Evolutionary conservation across 2,329 filamentous ascomycete species (phyloP), one percentile per base, ranked within the genome.

Genomic region (Penicillium frequentans): DNA sequence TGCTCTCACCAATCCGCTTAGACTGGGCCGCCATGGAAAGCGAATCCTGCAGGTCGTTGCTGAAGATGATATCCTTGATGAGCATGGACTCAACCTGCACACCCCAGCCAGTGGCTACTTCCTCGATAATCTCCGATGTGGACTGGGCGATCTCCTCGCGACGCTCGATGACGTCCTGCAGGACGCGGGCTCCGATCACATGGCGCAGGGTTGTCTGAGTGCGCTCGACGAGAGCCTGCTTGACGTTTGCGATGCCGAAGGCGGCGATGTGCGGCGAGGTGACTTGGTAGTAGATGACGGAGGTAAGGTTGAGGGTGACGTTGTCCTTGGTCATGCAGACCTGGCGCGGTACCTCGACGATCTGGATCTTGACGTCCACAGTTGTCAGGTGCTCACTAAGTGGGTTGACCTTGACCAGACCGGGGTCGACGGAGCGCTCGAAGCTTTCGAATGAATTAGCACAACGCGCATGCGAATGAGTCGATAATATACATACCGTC

Each of bases 241-340:
- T 90, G 60, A 99, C 90, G 75, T 98, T 95, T 77, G 89, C 84
- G 74, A 99, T 97, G 65, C 95, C 95, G 73, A 98, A 99, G 58
- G 95, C 93, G 57, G 93, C 92, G 80, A 96, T 97, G 84, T 98
- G 93, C 1, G 95, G 95, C 27, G 90, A 90, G 54, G 89, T 90
- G 71, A 99, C 93, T 82, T 96, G 93, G 81, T 99, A 99, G 84
- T 99, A 99, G 79, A 99, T 97, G 73, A 99, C 95, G 6, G 91
- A 96, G 48, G 93, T 98, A 65, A 53, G 50, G 42, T 93, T 88
- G 43, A 99, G 83, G 46, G 90, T 96, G 62, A 98, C 95, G 70
- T 99, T 99, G 82, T 99, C 95, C 81, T 98, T 98, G 75, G 95
- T 99, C 93, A 99, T 99, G 83, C 95, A 98, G 61, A 93, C 87